phyloP scores from a whole-genome alignment of 148 eudicot genomes.

The Limonium bicolor region DNA sequence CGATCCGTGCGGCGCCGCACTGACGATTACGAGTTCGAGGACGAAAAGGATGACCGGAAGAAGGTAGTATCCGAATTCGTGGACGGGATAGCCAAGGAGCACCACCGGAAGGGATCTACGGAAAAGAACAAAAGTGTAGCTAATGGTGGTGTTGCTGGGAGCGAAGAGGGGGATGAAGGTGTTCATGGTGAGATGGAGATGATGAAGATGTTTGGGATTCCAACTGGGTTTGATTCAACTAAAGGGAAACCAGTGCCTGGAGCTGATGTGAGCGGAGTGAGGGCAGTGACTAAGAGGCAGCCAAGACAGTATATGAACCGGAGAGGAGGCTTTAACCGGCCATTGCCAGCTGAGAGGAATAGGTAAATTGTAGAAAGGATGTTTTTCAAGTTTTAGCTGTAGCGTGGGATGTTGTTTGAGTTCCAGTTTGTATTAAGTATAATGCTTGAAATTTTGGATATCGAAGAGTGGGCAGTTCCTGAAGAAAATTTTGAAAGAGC shows the following conservation, averaged over 20 bases:
- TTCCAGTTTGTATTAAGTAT: no score
- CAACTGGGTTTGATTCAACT: conserved; percentile 79
- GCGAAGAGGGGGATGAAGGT: conserved; percentile 10
- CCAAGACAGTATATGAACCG: conserved; percentile 98
- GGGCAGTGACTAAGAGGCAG: conserved; percentile 82
- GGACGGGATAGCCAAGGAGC: conserved; percentile 40
- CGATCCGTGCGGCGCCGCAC: conserved; percentile 29
- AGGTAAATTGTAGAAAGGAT: no score
- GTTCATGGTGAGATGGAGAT: conserved; percentile 71
- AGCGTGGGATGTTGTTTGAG: no score
- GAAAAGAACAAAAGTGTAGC: background rate
- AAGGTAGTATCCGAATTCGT: conserved; percentile 34
- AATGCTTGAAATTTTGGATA: no score
- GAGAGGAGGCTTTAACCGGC: conserved; percentile 93
- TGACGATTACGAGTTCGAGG: conserved; percentile 29
- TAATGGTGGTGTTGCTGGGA: conserved; percentile 10
- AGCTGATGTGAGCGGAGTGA: conserved; percentile 69
- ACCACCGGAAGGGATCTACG: conserved; percentile 12
- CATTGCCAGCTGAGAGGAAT: conserved; percentile 80
- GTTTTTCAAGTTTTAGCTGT: no score
- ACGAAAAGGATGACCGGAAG: conserved; percentile 14
- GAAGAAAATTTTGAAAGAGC: no score
- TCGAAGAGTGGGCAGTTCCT: no score
- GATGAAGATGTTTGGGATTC: conserved; percentile 94
- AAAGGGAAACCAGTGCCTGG: conserved; percentile 84